These are phyloP conservation scores for Lipomyces mesembrius DNA, from an alignment of 805 yeast genomes.

Conservation along the genomic window DNA sequence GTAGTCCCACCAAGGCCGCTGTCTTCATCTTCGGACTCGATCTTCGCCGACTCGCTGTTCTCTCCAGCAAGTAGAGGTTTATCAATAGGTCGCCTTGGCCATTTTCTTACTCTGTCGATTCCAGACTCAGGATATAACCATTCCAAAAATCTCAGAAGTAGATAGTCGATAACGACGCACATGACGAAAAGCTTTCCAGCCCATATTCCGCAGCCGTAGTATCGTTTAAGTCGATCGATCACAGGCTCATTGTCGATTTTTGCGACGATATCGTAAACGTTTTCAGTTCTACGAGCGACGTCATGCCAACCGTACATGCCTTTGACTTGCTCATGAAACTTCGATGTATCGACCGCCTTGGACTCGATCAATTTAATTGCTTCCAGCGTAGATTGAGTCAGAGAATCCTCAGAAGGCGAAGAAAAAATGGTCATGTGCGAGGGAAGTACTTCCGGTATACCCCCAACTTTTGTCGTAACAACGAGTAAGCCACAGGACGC, in stretches of 20 bases:
- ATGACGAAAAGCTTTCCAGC: constrained; percentile 84
- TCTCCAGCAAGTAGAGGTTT: constrained; percentile 28
- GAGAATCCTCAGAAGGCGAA: constrained; percentile 80
- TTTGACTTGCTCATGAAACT: constrained; percentile 76
- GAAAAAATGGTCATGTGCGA: constrained; percentile 91
- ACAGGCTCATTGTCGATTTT: constrained; percentile 55
- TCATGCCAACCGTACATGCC: constrained; percentile 91
- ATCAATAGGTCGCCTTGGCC: constrained; percentile 36
- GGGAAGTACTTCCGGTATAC: constrained; percentile 96
- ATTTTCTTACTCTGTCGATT: constrained; percentile 73
- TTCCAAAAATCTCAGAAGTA: constrained; percentile 66
- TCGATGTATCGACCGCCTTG: constrained; percentile 67
- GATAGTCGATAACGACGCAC: constrained; percentile 78
- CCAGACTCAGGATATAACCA: constrained; percentile 66
- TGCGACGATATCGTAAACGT: constrained; percentile 64
- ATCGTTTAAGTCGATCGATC: constrained; percentile 62
- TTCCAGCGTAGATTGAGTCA: constrained; percentile 69
- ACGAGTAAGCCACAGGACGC: constrained; percentile 93
- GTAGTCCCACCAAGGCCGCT: constrained; percentile 16
- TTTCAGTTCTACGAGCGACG: constrained; percentile 83
- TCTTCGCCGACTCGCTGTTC: constrained; percentile 11
- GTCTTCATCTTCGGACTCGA: constrained; percentile 36
- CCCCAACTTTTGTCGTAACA: constrained; percentile 95
- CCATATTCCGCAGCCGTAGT: constrained; percentile 68
- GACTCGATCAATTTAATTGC: constrained; percentile 68